A percentile compares a stretch with the other conserved stretches of the same genome.
Conservation (phyloP, 192 early-diverging fungal genomes). For the Backusella psychrophila region DNA sequence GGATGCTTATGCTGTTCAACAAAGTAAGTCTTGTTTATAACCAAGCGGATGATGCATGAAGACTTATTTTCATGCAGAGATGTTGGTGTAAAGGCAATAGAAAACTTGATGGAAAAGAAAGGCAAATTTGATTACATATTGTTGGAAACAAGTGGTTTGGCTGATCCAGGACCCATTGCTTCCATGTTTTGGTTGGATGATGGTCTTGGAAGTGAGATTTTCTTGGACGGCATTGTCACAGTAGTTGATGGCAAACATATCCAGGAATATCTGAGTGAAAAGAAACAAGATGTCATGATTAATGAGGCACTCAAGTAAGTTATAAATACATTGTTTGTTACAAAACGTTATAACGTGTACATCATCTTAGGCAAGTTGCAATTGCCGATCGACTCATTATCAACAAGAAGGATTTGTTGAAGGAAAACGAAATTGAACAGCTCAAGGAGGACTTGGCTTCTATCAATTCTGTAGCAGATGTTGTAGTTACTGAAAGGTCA, state of each 20-base stretch:
- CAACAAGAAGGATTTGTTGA: conserved; percentile 67
- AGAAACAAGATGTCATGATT: conserved; percentile 45
- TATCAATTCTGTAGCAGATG: conserved; percentile 54
- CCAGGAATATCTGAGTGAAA: conserved; percentile 46
- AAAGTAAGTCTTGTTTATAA: conserved; percentile 55
- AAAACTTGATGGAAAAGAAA: conserved; percentile 87
- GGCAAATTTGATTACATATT: conserved; percentile 96
- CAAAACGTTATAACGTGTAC: not conserved
- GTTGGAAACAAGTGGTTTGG: conserved; percentile 77
- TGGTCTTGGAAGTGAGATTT: conserved; percentile 88
- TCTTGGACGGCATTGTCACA: conserved; percentile 36
- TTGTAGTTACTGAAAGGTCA: conserved; percentile 41
- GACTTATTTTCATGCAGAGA: conserved; percentile 53
- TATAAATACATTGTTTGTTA: not conserved
- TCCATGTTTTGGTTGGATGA: conserved; percentile 98
- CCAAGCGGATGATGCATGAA: not conserved
- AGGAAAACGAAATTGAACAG: conserved; percentile 22
- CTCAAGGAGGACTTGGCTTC: conserved; percentile 38
- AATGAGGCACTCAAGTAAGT: conserved; percentile 65
- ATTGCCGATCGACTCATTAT: conserved; percentile 68
- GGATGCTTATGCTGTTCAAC: conserved; percentile 98
- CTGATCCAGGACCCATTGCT: conserved; percentile 80
- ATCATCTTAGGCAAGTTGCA: conserved; percentile 57
- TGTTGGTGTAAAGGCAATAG: conserved; percentile 91
- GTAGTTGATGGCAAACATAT: conserved; percentile 41